Conservation (phyloP, 2,329 filamentous ascomycete genomes). For the Calycina herbarum region DNA sequence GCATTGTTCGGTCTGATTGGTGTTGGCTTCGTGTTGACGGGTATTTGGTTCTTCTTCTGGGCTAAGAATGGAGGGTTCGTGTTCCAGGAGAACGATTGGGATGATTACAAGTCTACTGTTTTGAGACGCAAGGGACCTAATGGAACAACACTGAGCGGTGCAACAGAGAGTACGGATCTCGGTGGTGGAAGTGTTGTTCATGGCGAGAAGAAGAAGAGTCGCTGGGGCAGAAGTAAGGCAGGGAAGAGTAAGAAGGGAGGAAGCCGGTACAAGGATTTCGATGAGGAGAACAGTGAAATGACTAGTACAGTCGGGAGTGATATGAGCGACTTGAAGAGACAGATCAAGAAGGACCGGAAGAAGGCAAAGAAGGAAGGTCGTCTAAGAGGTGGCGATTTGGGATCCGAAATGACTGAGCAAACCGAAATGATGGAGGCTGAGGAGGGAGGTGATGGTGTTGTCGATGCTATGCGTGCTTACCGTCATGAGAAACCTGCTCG, state of each 20-base stretch:
- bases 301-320: conserved; percentile 26
- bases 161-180: conserved; percentile 77
- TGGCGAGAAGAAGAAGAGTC: conserved; percentile 53
- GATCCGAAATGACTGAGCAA: conserved; percentile 39
- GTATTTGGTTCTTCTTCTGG: conserved; percentile 99
- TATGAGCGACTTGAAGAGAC: conserved; percentile 37
- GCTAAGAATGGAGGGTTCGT: conserved; percentile 93
- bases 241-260: conserved; percentile 31
- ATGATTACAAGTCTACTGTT: conserved; percentile 96
- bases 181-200: conserved; percentile 84
- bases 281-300: conserved; percentile 29
- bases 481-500: conserved; percentile 82
- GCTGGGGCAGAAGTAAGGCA: conserved; percentile 24
- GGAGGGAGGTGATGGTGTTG: conserved; percentile 56
- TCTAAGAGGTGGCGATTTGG: conserved; percentile 18
- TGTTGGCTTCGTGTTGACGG: conserved; percentile 68
- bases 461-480: conserved; percentile 76
- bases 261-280: conserved; percentile 38
- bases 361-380: conserved; percentile 21
- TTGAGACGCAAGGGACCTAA: conserved; percentile 85
- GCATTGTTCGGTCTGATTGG: conserved; percentile 84
- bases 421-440: conserved; percentile 34
- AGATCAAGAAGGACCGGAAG: conserved; percentile 32
- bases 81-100: conserved; percentile 86
- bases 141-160: conserved; percentile 80